Evolutionary conservation across 73 alveolate genomes (phyloP), one percentile per base, ranked within the genome.

Genomic region (Urostyla sp.): DNA sequence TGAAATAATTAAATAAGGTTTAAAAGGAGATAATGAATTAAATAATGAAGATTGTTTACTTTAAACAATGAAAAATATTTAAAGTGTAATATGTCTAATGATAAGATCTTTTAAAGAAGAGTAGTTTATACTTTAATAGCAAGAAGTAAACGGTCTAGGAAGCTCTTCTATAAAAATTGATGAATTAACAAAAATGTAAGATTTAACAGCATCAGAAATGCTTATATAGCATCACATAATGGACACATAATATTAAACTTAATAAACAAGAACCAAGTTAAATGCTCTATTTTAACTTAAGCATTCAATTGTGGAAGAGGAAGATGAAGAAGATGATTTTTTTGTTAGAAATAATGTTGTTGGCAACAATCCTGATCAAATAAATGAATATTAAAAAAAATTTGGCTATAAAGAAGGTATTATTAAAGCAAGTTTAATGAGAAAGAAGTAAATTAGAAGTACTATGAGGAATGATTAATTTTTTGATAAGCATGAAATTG

Each of bases 61-160:
- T 16, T 54, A 54, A 34, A 69, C 52, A 24, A 69, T 69, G 37
- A 69, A 69, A 30, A 46, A 69, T 27, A 18, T 69, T 3, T 34
- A 31, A 24, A 59, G 44, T 23, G 69, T 69, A 1, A 51, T 69
- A 3, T 46, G 49, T 20, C 34, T 69, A 5, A 49, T 69, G 37
- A 69, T 28, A 46, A 69, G 31, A 3, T 69, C 83, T 6, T 69
- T 69, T 69, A 26, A 48, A 36, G 83, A 69, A 34, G 83, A 45
- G 34, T 28, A 24, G 55, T 69, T n/a, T n/a, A n/a, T n/a, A n/a
- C n/a, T n/a, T n/a, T n/a, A n/a, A n/a, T n/a, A n/a, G n/a, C n/a
- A n/a, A n/a, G n/a, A n/a, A n/a, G n/a, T n/a, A n/a, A n/a, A n/a
- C n/a, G n/a, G n/a, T n/a, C n/a, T n/a, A n/a, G n/a, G n/a, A n/a